phyloP scores from a whole-genome alignment of 129 eudicot genomes.

The Flaveria brownii region DNA sequence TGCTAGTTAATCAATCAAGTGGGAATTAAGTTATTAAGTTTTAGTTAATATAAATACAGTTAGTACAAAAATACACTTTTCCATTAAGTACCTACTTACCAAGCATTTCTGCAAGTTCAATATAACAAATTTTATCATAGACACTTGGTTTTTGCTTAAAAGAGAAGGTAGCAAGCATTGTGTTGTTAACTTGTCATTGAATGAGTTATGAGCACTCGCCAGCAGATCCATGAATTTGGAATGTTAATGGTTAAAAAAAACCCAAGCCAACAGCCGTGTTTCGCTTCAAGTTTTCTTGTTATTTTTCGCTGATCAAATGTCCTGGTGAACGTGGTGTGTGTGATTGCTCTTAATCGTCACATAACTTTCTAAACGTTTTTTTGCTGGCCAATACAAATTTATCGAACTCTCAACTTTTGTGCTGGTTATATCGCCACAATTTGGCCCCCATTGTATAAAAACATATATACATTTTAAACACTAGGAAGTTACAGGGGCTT shows the following conservation, averaged over 20 bases:
- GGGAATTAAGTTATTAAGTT: not conserved
- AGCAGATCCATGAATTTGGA: not conserved
- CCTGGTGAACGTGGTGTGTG: not conserved
- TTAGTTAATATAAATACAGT: not conserved
- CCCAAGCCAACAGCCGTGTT: not conserved
- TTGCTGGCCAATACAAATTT: too few species aligned
- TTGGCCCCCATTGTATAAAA: not conserved
- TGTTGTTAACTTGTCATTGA: not conserved
- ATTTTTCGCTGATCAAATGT: not conserved
- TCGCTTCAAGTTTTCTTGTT: not conserved
- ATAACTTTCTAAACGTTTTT: not conserved
- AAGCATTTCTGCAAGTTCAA: not conserved
- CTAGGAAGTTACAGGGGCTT: not conserved
- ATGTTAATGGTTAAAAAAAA: not conserved
- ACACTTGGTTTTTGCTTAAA: not conserved
- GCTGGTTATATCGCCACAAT: conserved; percentile 1
- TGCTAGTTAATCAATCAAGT: not conserved
- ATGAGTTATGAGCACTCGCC: not conserved
- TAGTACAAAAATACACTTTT: not conserved
- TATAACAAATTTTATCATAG: not conserved
- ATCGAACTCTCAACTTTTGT: not conserved
- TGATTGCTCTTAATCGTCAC: not conserved
- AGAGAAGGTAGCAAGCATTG: not conserved
- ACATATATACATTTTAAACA: conserved; percentile 5
- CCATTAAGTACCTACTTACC: not conserved